phyloP scores from a whole-genome alignment of 148 eudicot genomes.

The Fagopyrum esculentum region DNA sequence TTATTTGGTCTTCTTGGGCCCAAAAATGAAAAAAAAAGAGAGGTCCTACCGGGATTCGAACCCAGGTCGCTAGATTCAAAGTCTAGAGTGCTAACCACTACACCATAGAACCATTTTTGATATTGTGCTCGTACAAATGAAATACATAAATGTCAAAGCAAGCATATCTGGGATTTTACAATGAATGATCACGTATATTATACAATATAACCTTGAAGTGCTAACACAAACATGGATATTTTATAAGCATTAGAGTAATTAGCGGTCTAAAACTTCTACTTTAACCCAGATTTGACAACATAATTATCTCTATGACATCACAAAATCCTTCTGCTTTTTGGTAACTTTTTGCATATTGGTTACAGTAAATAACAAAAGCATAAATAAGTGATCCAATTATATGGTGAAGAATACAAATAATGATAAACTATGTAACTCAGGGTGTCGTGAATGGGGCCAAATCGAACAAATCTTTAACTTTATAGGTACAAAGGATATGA shows the following conservation, averaged over 20 bases:
- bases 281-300: not conserved
- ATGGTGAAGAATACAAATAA: no score
- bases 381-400: no score
- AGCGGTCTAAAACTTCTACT: not conserved
- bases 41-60: constrained; percentile 99
- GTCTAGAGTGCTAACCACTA: constrained; percentile 99
- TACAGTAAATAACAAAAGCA: no score
- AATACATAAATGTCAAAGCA: not conserved
- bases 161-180: not conserved
- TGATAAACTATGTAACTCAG: no score
- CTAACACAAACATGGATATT: not conserved
- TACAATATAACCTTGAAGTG: not conserved
- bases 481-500: not conserved
- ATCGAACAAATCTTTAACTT: not conserved
- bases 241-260: not conserved
- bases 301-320: not conserved
- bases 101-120: constrained; percentile 75
- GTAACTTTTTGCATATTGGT: no score
- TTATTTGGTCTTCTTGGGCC: not conserved
- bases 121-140: not conserved
- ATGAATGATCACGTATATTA: not conserved
- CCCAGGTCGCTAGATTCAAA: constrained; percentile 99
- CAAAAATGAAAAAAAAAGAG: not conserved
- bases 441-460: not conserved
- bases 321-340: not conserved